Conservation (phyloP, 2,329 filamentous ascomycete genomes). For the Colletotrichum sp. region DNA sequence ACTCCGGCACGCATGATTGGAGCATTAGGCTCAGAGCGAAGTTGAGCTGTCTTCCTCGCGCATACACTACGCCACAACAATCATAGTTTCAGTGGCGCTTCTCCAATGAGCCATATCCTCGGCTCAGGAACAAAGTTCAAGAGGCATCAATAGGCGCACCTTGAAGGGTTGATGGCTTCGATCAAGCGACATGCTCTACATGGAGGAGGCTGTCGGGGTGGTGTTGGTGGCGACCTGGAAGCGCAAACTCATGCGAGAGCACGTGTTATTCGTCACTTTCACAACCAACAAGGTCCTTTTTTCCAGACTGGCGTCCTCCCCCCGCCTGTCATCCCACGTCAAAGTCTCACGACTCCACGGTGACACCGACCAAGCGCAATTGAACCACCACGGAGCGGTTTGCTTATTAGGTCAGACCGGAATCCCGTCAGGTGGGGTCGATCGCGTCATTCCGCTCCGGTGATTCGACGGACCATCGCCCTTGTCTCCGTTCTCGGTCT, state of each 20-base stretch:
- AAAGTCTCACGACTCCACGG: not conserved
- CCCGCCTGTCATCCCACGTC: not conserved
- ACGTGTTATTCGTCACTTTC: not conserved
- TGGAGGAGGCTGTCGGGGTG: not conserved
- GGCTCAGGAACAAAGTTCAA: not conserved
- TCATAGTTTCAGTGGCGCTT: not conserved
- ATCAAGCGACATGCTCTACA: not conserved
- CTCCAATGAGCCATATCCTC: not conserved
- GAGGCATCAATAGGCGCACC: not conserved
- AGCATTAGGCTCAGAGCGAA: not conserved
- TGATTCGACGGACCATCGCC: not conserved
- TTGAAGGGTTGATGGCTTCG: not conserved
- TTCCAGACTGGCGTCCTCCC: not conserved
- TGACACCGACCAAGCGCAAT: not conserved
- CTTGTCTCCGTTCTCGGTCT: not conserved
- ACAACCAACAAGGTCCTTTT: not conserved
- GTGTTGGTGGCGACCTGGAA: not conserved
- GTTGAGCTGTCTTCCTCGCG: not conserved
- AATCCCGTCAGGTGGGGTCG: not conserved
- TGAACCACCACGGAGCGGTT: not conserved
- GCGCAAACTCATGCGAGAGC: not conserved
- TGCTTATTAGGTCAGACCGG: not conserved
- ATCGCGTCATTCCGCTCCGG: slow-evolving; percentile 1
- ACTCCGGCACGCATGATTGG: not conserved
- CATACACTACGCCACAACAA: not conserved